Evolutionary conservation across 2,329 filamentous ascomycete genomes (phyloP).

Genomic region (Pseudopithomyces maydicus): DNA sequence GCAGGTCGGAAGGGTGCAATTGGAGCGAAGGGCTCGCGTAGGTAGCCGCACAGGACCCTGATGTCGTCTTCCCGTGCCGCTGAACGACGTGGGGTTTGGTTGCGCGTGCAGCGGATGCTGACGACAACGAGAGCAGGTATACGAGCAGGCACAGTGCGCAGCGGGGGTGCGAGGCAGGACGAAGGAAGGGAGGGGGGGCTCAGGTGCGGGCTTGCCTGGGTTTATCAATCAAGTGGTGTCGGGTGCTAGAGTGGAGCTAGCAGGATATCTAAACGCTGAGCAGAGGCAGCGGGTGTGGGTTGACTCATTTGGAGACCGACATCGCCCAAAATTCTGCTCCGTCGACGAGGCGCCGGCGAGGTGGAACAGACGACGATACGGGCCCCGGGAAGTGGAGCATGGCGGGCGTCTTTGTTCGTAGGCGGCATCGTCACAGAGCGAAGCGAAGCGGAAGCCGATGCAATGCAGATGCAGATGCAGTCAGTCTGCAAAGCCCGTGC

Average conservation of each 20-base stretch:
- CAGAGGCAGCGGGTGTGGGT: constrained; percentile 19
- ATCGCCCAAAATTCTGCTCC: constrained; percentile 26
- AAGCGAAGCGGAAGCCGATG: too few relatives aligned
- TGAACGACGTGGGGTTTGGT: constrained; percentile 31
- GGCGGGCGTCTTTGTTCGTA: too few relatives aligned
- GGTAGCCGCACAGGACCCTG: constrained; percentile 25
- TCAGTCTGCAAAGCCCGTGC: constrained; percentile 18
- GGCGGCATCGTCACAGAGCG: too few relatives aligned
- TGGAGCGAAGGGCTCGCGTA: constrained; percentile 29
- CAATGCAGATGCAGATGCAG: too few relatives aligned
- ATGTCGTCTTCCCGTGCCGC: constrained; percentile 27
- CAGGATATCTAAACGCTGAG: constrained; percentile 9
- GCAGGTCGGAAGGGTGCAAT: constrained; percentile 26
- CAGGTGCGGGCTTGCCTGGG: constrained; percentile 17
- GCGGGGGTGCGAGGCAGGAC: neutral
- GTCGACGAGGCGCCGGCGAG: constrained; percentile 21
- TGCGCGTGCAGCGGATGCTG: constrained; percentile 36
- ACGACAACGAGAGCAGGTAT: constrained; percentile 8
- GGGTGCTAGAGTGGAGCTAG: constrained; percentile 32
- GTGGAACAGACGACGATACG: constrained; percentile 16
- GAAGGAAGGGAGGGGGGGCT: neutral
- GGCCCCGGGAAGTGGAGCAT: constrained; percentile 16
- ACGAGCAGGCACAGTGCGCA: constrained; percentile 8
- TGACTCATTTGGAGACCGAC: constrained; percentile 32
- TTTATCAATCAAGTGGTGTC: constrained; percentile 37